Percentiles rank a stretch among this genome's conserved stretches.
phyloP scores from a whole-genome alignment of 2,329 filamentous ascomycete species.

The Hypoxylon sp. region DNA sequence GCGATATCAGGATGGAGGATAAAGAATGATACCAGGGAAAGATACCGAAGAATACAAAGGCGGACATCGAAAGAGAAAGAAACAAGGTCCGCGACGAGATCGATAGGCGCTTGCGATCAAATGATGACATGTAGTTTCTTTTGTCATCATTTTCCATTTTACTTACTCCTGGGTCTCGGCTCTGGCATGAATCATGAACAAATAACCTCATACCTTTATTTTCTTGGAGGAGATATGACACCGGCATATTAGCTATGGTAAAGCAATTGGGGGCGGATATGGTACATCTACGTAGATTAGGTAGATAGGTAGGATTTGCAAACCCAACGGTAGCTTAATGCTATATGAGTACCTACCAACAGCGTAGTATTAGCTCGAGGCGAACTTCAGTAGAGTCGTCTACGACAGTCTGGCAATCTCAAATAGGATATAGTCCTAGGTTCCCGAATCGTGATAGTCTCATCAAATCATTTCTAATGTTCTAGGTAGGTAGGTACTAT shows the following conservation, averaged over 20 bases:
- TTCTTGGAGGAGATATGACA: background rate
- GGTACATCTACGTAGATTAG: no score
- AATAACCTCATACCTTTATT: constrained; percentile 2
- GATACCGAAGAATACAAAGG: no score
- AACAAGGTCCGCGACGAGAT: no score
- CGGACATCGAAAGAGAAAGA: constrained; percentile 1
- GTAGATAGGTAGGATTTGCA: background rate
- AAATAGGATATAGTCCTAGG: no score
- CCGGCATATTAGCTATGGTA: background rate
- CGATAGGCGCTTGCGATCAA: no score
- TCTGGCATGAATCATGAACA: constrained; percentile 20
- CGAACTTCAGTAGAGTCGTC: no score
- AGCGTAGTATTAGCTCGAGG: no score
- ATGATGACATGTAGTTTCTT: no score
- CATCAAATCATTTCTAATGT: constrained; percentile 3
- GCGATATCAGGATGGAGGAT: background rate
- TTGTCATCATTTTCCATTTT: constrained; percentile 9
- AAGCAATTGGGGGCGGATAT: background rate
- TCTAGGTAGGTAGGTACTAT: no score
- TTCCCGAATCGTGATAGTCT: background rate
- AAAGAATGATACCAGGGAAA: background rate
- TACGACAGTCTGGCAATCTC: no score
- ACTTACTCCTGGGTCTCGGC: constrained; percentile 4
- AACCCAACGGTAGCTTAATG: background rate
- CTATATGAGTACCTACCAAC: no score